Evolutionary conservation across 179 eudicot genomes (phyloP).

Genomic region (Patellifolia procumbens): DNA sequence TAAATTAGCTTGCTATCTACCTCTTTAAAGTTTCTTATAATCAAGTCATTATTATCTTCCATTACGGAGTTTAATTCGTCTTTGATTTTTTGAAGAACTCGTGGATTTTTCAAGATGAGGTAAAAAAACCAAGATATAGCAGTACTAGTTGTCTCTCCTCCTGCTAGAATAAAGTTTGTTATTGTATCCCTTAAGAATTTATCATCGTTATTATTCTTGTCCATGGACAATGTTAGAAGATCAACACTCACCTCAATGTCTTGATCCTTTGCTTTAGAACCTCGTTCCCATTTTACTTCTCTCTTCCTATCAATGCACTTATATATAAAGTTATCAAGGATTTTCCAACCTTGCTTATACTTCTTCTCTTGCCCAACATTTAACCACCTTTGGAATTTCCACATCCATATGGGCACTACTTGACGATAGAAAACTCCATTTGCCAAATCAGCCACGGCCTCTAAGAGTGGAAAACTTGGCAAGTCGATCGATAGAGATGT

Average conservation of each 20-base stretch:
- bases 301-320: no score
- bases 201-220: no score
- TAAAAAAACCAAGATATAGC: slow-evolving; percentile 52
- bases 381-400: no score
- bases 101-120: slow-evolving; percentile 37
- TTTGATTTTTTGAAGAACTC: slow-evolving; percentile 28
- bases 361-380: background rate
- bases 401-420: background rate
- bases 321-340: slow-evolving; percentile 27
- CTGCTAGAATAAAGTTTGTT: no score
- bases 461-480: background rate
- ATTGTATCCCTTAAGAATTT: no score
- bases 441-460: no score
- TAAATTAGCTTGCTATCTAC: slow-evolving; percentile 17
- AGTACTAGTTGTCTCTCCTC: slow-evolving; percentile 47
- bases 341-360: slow-evolving; percentile 35
- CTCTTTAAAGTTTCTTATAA: background rate
- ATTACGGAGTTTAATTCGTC: slow-evolving; percentile 14
- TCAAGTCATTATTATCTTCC: background rate
- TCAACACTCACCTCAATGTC: no score
- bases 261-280: no score
- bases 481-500: background rate
- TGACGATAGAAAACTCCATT: no score
- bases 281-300: no score
- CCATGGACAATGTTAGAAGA: no score